These are phyloP conservation scores for Salvia splendens DNA, from an alignment of 257 asterid species.

Conservation along the genomic window DNA sequence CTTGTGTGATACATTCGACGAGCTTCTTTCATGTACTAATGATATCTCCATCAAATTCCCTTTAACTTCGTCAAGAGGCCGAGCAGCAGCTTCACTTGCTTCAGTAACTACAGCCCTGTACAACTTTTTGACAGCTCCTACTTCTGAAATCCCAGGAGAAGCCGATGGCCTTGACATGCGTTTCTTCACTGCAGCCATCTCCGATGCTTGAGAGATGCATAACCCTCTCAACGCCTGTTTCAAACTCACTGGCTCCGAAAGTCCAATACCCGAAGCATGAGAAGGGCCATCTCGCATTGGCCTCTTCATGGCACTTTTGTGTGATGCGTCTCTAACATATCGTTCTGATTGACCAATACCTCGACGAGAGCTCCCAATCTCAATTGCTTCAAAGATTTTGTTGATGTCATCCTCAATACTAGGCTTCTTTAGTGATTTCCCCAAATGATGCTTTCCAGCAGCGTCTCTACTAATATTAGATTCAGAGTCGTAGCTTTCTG, in stretches of 20 bases:
- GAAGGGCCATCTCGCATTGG: conserved; percentile 64
- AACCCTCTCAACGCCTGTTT: conserved; percentile 95
- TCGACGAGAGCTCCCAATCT: conserved; percentile 45
- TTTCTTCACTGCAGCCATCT: conserved; percentile 86
- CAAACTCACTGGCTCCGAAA: conserved; percentile 68
- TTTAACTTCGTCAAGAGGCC: conserved; percentile 37
- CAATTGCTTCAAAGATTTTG: conserved; percentile 76
- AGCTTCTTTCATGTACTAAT: conserved; percentile 53
- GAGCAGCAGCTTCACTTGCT: conserved; percentile 40
- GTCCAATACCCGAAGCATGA: conserved; percentile 64
- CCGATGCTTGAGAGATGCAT: conserved; percentile 96
- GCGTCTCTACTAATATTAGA: conserved; percentile 33
- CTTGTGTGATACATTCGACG: conserved; percentile 37
- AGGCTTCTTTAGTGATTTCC: conserved; percentile 41
- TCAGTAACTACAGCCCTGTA: conserved; percentile 45
- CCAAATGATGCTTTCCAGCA: conserved; percentile 28
- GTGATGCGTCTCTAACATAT: conserved; percentile 37
- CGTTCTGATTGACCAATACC: conserved; percentile 39
- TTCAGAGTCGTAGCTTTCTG: conserved; percentile 42
- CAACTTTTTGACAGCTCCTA: conserved; percentile 51
- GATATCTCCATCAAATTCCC: conserved; percentile 59
- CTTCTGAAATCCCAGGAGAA: conserved; percentile 46
- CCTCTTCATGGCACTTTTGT: conserved; percentile 80
- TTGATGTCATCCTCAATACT: conserved; percentile 63
- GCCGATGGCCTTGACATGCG: conserved; percentile 51